These are phyloP conservation scores for Nakazawaea laoshanensis DNA, from an alignment of 805 yeast species.

Conservation along the genomic window DNA sequence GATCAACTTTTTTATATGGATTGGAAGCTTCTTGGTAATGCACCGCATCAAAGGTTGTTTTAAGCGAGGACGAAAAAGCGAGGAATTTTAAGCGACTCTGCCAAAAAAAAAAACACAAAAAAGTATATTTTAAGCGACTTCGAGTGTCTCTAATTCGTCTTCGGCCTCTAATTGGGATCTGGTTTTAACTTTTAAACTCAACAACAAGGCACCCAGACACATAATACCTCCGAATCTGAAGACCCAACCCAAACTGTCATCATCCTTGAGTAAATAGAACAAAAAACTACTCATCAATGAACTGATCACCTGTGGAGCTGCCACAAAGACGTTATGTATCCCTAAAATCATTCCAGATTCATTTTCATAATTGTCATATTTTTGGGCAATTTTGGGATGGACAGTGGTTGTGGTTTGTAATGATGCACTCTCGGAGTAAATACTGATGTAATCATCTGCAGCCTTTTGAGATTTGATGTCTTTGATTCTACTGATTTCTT, in stretches of 20 bases:
- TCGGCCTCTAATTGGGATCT: conserved; percentile 27
- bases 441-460: conserved; percentile 11
- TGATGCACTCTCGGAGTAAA: conserved; percentile 5
- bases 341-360: conserved; percentile 52
- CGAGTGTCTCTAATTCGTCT: conserved; percentile 19
- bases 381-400: conserved; percentile 15
- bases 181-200: conserved; percentile 34
- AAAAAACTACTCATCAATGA: conserved; percentile 39
- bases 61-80: conserved; percentile 2
- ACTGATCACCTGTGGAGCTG: conserved; percentile 48
- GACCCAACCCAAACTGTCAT: conserved; percentile 44
- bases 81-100: too few relatives aligned
- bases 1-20: too few relatives aligned
- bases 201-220: conserved; percentile 34
- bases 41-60: background rate
- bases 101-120: too few relatives aligned
- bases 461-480: conserved; percentile 29
- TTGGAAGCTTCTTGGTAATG: too few relatives aligned
- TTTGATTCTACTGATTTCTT: conserved; percentile 44
- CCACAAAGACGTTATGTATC: conserved; percentile 49
- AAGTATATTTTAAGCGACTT: background rate
- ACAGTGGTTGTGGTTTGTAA: conserved; percentile 4
- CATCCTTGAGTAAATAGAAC: conserved; percentile 28
- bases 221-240: conserved; percentile 47
- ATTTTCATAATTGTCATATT: conserved; percentile 34